phyloP scores from a whole-genome alignment of 2,329 filamentous ascomycete species.

The Penicillium fuscoglaucum region DNA sequence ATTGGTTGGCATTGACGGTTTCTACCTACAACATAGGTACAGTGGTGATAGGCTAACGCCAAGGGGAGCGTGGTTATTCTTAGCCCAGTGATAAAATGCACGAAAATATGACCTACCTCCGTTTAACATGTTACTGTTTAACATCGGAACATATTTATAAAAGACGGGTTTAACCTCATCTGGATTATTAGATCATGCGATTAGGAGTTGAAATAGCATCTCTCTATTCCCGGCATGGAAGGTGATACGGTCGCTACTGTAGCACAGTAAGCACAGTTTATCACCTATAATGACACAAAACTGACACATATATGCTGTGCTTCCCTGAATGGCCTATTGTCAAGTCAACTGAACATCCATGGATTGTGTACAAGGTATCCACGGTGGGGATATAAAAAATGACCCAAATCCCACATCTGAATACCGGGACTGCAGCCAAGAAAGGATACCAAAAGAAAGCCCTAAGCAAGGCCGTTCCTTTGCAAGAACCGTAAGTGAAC shows the following conservation, averaged over 20 bases:
- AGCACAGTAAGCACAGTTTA: neutral
- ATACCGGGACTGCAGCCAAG: neutral
- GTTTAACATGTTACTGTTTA: too few species aligned
- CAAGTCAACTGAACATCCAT: neutral
- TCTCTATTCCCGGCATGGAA: too few species aligned
- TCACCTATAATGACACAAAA: neutral
- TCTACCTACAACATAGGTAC: too few species aligned
- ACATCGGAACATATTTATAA: too few species aligned
- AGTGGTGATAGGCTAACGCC: too few species aligned
- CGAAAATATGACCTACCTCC: too few species aligned
- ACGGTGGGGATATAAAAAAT: neutral
- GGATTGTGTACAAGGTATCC: neutral
- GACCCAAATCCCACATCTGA: neutral
- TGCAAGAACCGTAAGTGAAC: neutral
- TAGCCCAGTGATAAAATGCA: too few species aligned
- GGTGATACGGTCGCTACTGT: neutral
- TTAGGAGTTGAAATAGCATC: too few species aligned
- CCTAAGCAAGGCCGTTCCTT: neutral
- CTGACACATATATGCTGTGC: constrained; percentile 3
- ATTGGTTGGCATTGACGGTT: too few species aligned
- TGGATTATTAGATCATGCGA: too few species aligned
- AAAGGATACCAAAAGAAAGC: neutral
- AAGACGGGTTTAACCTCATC: too few species aligned
- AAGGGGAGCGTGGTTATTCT: too few species aligned
- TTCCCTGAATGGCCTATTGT: neutral